Evolutionary conservation across 768 basidiomycete species (phyloP).

Genomic region (Tulasnella sp.): DNA sequence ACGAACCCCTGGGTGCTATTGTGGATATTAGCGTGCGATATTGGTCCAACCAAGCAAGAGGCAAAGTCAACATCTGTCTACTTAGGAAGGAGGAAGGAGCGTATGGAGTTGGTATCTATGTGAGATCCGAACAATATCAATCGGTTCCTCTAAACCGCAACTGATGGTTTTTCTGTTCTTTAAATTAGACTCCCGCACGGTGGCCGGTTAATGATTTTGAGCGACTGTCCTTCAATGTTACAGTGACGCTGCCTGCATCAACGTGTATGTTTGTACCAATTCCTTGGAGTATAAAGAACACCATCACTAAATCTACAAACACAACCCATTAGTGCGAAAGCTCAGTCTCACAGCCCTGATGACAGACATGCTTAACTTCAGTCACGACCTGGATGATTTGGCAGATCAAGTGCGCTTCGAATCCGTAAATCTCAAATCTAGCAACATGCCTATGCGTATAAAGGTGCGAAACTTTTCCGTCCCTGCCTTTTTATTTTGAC

Average conservation of each 20-base stretch:
- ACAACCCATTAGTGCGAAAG: background rate
- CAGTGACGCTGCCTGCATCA: slow-evolving; percentile 2
- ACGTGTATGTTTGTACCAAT: background rate
- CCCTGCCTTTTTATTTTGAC: background rate
- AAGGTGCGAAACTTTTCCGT: background rate
- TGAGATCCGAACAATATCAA: background rate
- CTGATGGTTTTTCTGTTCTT: background rate
- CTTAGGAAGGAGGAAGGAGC: slow-evolving; percentile 2
- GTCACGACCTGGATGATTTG: background rate
- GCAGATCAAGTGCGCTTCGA: background rate
- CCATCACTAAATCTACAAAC: background rate
- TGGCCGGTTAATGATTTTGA: background rate
- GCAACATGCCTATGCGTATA: background rate
- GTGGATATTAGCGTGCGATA: slow-evolving; percentile 7
- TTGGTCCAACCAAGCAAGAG: background rate
- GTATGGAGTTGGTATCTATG: slow-evolving; percentile 8
- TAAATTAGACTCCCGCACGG: background rate
- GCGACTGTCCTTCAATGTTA: background rate
- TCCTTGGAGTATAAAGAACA: background rate
- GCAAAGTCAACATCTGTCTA: background rate
- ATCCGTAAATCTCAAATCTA: background rate
- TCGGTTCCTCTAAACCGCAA: too few relatives aligned
- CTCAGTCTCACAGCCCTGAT: background rate
- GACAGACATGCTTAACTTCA: background rate
- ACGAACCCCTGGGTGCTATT: background rate